These are phyloP conservation scores for Podaxis sp. DNA, from an alignment of 768 basidiomycete species.

Conservation along the genomic window DNA sequence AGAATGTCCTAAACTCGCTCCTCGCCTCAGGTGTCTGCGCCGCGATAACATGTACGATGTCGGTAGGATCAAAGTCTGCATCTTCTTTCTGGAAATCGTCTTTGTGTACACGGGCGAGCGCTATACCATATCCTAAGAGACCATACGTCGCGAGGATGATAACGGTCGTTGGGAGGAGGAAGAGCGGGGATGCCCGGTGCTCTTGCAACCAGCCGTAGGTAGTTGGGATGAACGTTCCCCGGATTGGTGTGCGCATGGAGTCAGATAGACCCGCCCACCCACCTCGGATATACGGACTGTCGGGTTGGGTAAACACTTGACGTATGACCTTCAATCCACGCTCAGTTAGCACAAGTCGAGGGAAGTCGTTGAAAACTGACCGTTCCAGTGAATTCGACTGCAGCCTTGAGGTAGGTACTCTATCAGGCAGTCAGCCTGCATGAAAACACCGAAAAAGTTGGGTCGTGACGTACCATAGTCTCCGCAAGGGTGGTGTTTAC, in stretches of 20 bases:
- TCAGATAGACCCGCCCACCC: background rate
- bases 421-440: background rate
- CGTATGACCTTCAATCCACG: background rate
- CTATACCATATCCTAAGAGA: background rate
- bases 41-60: constrained; percentile 5
- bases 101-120: background rate
- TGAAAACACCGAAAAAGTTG: background rate
- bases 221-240: background rate
- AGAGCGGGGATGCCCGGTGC: background rate
- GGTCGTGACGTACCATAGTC: background rate
- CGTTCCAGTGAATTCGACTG: background rate
- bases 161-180: constrained; percentile 2
- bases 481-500: background rate
- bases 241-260: background rate
- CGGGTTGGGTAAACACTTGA: background rate
- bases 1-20: background rate
- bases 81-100: background rate
- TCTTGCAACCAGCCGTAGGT: constrained; percentile 5
- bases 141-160: background rate
- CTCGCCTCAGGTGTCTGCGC: background rate
- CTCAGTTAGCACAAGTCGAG: background rate
- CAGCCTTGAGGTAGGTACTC: background rate
- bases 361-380: background rate
- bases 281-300: background rate
- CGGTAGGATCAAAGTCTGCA: background rate